Conservation (phyloP, 345 rosid species). For the Sonneratia alba region DNA sequence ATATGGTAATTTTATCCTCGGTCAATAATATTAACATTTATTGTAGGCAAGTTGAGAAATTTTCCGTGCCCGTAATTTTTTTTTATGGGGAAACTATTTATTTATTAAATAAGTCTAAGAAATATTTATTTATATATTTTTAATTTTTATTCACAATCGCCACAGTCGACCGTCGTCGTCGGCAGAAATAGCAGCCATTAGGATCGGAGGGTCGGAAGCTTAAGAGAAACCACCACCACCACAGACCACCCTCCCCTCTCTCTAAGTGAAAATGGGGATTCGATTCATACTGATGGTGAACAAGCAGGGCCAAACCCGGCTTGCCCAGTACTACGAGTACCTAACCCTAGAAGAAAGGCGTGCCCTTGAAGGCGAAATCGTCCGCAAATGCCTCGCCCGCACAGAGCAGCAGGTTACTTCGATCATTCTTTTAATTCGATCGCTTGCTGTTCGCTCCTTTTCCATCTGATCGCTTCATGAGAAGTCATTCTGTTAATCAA, state of each 20-base stretch:
- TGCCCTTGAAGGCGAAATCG: slow-evolving; percentile 97
- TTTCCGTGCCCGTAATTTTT: too few relatives aligned
- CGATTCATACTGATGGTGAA: slow-evolving; percentile 96
- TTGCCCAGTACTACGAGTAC: slow-evolving; percentile 98
- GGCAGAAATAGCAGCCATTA: not conserved
- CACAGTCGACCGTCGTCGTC: too few relatives aligned
- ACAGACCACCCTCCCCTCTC: not conserved
- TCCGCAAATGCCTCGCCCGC: slow-evolving; percentile 99
- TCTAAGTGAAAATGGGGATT: slow-evolving; percentile 55
- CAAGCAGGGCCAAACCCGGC: slow-evolving; percentile 98
- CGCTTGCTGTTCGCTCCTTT: not conserved
- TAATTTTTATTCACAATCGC: too few relatives aligned
- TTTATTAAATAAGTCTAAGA: too few relatives aligned
- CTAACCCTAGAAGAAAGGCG: slow-evolving; percentile 96
- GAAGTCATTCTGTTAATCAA: not conserved
- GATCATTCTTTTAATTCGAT: not conserved
- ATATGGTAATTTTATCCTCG: too few relatives aligned
- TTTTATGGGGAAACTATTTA: too few relatives aligned
- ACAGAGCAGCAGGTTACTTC: slow-evolving; percentile 70
- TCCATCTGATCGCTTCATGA: not conserved
- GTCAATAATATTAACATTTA: too few relatives aligned
- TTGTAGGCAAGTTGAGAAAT: too few relatives aligned
- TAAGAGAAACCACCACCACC: too few relatives aligned
- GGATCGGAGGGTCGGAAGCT: too few relatives aligned
- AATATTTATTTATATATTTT: too few relatives aligned